Evolutionary conservation across 768 basidiomycete species (phyloP), one percentile per base, ranked within the genome.

Genomic region (Daedaleopsis nitida): DNA sequence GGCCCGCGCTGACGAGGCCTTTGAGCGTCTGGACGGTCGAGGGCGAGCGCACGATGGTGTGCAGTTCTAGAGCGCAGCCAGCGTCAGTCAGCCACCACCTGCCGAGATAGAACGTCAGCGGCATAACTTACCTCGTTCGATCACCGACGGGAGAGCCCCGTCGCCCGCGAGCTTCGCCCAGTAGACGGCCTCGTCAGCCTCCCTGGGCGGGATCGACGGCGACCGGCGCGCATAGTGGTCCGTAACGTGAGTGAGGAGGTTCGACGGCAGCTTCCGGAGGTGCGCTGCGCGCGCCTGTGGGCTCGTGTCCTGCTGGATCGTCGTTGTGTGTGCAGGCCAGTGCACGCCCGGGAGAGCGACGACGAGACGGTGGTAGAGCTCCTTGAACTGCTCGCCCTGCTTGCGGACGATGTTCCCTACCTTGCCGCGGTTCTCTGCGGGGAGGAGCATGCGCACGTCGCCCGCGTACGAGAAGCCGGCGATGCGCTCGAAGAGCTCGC

Each of bases 391-490:
- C 17, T 82, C 81, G 17, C 81, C 79, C 76, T 97, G 93, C 53
- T 86, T 86, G 58, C 80, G 78, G 44, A 98, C 96, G 67, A 99
- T 98, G 74, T 98, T 98, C 50, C 78, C 78, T n/a, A 99, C 89
- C 77, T 99, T 99, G 62, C 85, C 81, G 32, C 95, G 88, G 76
- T 98, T 97, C 81, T 99, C 97, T 0, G 88, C 94, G 1, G 95
- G 95, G 5, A 96, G 83, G 50, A 91, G 66, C 97, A 99, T 99
- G 48, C 97, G 86, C 35, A 93, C 92, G 71, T 99, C 95, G 19
- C 95, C 95, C 44, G 75, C 75, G 70, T 99, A 99, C 63, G 87
- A 89, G 21, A 99, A 86, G 0, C 88, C 84, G 0, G 96, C 89
- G 54, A 99, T 90, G 48, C 86, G 83, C 66, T 88, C 87, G 70